Percentiles rank a stretch among this genome's conserved stretches.
Evolutionary conservation across 148 eudicot genomes (phyloP).

Genomic region (Polygonum maritimum): DNA sequence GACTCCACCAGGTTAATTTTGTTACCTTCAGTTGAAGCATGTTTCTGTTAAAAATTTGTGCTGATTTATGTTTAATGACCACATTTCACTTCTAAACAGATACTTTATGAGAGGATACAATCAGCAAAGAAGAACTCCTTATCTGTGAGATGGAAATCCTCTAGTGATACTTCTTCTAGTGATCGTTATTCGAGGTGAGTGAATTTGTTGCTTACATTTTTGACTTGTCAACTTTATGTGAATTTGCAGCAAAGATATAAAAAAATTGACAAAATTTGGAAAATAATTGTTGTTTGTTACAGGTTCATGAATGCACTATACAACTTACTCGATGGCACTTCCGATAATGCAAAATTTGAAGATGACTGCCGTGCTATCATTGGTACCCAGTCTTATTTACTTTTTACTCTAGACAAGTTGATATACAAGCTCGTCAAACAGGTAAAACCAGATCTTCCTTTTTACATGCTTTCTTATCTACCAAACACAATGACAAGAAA

Average conservation of each 20-base stretch:
- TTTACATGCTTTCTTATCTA: background rate
- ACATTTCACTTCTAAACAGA: slow-evolving; percentile 29
- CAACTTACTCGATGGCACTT: slow-evolving; percentile 73
- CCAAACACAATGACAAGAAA: background rate
- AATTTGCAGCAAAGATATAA: background rate
- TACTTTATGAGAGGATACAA: slow-evolving; percentile 68
- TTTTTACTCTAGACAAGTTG: slow-evolving; percentile 90
- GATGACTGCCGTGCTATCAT: slow-evolving; percentile 89
- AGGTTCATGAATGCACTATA: slow-evolving; percentile 73
- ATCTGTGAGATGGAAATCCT: slow-evolving; percentile 59
- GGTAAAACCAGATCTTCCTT: slow-evolving; percentile 28
- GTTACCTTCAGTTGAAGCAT: background rate
- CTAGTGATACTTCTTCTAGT: slow-evolving; percentile 36
- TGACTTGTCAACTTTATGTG: slow-evolving; percentile 7
- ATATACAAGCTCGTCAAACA: slow-evolving; percentile 80
- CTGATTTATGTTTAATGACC: background rate
- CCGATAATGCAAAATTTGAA: slow-evolving; percentile 82
- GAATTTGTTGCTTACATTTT: slow-evolving; percentile 8
- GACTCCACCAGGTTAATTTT: slow-evolving; percentile 74
- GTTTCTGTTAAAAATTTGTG: background rate
- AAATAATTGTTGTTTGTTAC: slow-evolving; percentile 12
- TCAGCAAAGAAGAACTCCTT: slow-evolving; percentile 65
- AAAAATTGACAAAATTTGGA: slow-evolving; percentile 4
- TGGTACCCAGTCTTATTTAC: slow-evolving; percentile 81
- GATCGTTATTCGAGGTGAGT: slow-evolving; percentile 63